phyloP scores from a whole-genome alignment of 495 filamentous ascomycete genomes.

The Cenococcum geophilum region DNA sequence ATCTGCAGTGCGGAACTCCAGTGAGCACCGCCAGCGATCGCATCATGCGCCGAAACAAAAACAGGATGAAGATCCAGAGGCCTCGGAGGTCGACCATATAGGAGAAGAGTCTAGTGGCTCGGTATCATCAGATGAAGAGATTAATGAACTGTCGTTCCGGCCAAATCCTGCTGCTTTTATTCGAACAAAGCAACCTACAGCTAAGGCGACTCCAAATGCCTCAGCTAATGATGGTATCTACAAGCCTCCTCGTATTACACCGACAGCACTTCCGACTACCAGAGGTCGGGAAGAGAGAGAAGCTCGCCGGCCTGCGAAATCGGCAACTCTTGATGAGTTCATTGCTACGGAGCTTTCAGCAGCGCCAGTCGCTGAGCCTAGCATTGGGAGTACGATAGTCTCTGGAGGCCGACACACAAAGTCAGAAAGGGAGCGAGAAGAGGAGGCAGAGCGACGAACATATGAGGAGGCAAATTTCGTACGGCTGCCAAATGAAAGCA shows the following conservation, averaged over 20 bases:
- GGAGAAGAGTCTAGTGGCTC: conserved; percentile 25
- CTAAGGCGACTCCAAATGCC: conserved; percentile 30
- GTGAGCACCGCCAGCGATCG: conserved; percentile 17
- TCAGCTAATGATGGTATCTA: conserved; percentile 57
- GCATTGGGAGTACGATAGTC: conserved; percentile 76
- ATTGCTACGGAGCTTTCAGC: conserved; percentile 70
- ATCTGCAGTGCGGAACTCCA: conserved; percentile 8
- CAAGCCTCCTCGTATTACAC: conserved; percentile 75
- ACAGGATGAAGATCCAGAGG: conserved; percentile 29
- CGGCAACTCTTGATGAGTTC: conserved; percentile 78
- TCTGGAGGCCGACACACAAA: conserved; percentile 65
- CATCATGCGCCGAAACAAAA: conserved; percentile 31
- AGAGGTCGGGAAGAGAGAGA: conserved; percentile 52
- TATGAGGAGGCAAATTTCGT: conserved; percentile 89
- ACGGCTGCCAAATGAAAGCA: conserved; percentile 71
- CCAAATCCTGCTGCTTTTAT: conserved; percentile 58
- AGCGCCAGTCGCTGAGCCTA: conserved; percentile 70
- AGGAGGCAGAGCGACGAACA: conserved; percentile 62
- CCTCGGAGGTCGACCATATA: conserved; percentile 35
- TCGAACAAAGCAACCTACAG: conserved; percentile 31
- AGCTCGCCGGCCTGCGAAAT: conserved; percentile 48
- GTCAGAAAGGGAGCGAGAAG: conserved; percentile 59
- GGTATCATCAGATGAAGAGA: conserved; percentile 39
- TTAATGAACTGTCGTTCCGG: conserved; percentile 61
- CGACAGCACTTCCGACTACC: conserved; percentile 56